Evolutionary conservation across 805 yeast genomes (phyloP), one percentile per base, ranked within the genome.

Genomic region (Starmerella apis): DNA sequence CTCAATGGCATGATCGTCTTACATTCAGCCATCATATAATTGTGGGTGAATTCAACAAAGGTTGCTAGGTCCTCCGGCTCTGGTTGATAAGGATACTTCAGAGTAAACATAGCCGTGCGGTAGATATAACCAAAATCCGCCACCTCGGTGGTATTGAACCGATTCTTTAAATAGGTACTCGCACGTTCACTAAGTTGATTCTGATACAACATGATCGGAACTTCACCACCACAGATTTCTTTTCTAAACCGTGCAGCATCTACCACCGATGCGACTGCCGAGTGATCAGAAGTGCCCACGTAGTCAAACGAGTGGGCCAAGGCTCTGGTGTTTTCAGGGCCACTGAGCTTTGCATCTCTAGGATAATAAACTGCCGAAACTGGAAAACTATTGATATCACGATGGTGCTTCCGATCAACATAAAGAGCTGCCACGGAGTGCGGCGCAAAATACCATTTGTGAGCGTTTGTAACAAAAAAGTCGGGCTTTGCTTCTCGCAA

Each of bases 381-480:
- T 1, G 87, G 86, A 51, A 78, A 59, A 0, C 83, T 72, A 51
- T 79, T 81, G 48, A 81, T 65, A 2, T 53, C 35, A 0, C 62
- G 58, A 50, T 79, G 85, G 59, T 73, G 75, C 48, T 69, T 67
- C 2, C 71, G 69, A 54, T 74, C 71, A 6, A 76, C 83, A 57
- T 81, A 81, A 45, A 82, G 61, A 25, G 78, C 66, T 0, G 83
- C 81, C 56, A 74, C 72, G 4, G 80, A 76, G 39, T 77, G 68
- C 3, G 86, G 83, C 20, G 72, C 71, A 54, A 60, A 77, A 35
- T 71, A 66, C 88, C 88, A 83, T 59, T 83, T 83, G 68, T 83
- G 88, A 18, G 81, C 65, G 58, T 82, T 83, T 19, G 81, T 65
- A 22, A 73, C 69, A 60, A 70, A 75, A 60, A 79, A 82, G 58